Percentiles rank a stretch among this genome's conserved stretches.
Evolutionary conservation across 306 rosid species (phyloP).

Genomic region (Vicia sativa): DNA sequence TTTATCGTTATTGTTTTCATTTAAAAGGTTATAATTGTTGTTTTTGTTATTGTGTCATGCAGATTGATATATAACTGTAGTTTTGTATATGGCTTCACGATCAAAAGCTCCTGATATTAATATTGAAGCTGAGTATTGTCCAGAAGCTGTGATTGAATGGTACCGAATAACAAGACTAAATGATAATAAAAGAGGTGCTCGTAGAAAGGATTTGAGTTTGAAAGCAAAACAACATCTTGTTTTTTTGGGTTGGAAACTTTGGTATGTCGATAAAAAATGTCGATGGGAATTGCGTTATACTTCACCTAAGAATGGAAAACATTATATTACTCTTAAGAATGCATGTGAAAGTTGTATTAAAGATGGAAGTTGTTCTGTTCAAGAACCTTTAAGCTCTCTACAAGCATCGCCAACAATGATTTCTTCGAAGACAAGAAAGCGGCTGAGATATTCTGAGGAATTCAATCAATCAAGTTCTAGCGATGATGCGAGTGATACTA

Average conservation of each 20-base stretch:
- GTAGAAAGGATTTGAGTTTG: background rate
- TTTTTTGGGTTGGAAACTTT: slow-evolving; percentile 60
- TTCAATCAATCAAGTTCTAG: background rate
- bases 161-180: background rate
- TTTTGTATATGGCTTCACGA: background rate
- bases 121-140: slow-evolving; percentile 31
- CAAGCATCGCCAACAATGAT: background rate
- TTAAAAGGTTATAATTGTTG: too few species aligned
- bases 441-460: background rate
- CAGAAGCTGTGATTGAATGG: slow-evolving; percentile 61
- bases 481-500: background rate
- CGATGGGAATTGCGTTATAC: slow-evolving; percentile 58
- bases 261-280: slow-evolving; percentile 34
- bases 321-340: slow-evolving; percentile 47
- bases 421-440: background rate
- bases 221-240: slow-evolving; percentile 59
- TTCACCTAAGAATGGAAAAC: slow-evolving; percentile 49
- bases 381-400: background rate
- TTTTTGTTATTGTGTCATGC: background rate
- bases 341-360: slow-evolving; percentile 57
- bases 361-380: background rate
- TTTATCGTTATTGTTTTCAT: too few species aligned
- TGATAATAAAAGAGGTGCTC: background rate
- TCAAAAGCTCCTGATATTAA: background rate
- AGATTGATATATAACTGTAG: background rate